Percentiles rank a stretch among this genome's conserved stretches.
Evolutionary conservation across 2,329 filamentous ascomycete genomes (phyloP).

Genomic region (Esteya vermicola): DNA sequence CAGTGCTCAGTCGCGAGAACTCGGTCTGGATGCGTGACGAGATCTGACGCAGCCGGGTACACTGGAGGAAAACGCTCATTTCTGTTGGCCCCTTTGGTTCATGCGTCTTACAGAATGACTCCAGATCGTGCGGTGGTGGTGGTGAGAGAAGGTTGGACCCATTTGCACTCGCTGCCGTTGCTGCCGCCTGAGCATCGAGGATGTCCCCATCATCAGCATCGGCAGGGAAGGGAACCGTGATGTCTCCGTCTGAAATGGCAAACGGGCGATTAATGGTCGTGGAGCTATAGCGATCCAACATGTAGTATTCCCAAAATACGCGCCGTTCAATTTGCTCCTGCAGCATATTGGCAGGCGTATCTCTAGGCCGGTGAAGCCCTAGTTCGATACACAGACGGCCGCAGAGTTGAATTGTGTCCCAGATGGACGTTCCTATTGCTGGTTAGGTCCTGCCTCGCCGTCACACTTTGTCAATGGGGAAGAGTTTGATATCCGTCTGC

Average conservation of each 20-base stretch:
- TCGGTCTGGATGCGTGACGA: slow-evolving; percentile 4
- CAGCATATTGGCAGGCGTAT: not conserved
- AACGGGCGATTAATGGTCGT: slow-evolving; percentile 25
- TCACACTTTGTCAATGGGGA: not conserved
- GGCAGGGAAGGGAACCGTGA: slow-evolving; percentile 14
- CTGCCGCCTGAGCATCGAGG: not conserved
- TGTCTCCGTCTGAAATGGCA: slow-evolving; percentile 24
- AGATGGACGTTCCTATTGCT: slow-evolving; percentile 1
- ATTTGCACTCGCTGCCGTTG: not conserved
- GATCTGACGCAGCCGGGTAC: not conserved
- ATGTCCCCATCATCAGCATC: slow-evolving; percentile 2
- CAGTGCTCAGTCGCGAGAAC: not conserved
- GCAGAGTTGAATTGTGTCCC: slow-evolving; percentile 3
- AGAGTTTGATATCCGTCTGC: not conserved
- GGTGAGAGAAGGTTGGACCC: no score
- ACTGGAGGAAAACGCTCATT: slow-evolving; percentile 1
- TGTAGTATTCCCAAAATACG: slow-evolving; percentile 30
- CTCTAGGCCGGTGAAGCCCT: slow-evolving; percentile 1
- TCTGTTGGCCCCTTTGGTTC: not conserved
- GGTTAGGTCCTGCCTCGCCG: not conserved
- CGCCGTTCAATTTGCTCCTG: slow-evolving; percentile 9
- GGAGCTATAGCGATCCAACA: slow-evolving; percentile 29
- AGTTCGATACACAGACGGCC: slow-evolving; percentile 3
- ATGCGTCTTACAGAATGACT: not conserved
- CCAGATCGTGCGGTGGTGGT: not conserved